Conservation (phyloP, 2,329 filamentous ascomycete genomes). For the Ophiocordyceps sinensis region DNA sequence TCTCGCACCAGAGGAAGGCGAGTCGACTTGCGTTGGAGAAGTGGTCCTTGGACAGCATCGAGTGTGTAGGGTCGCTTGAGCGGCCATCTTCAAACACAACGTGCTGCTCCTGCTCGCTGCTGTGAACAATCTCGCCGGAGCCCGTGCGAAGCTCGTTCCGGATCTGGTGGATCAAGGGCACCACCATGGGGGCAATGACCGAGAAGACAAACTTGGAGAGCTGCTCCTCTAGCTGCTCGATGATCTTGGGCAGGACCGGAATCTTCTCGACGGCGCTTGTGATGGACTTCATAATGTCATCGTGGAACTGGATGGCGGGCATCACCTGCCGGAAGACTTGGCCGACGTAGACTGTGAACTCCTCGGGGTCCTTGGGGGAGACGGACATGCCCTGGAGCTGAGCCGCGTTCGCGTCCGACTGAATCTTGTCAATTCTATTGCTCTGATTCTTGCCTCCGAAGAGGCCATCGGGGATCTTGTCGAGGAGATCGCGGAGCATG, state of each 20-base stretch:
- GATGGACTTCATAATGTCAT: slow-evolving; percentile 71
- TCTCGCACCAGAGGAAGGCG: too few relatives aligned
- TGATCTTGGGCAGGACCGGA: slow-evolving; percentile 67
- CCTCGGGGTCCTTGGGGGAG: slow-evolving; percentile 68
- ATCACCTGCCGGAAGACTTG: slow-evolving; percentile 67
- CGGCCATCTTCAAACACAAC: slow-evolving; percentile 73
- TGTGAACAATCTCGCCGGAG: slow-evolving; percentile 75
- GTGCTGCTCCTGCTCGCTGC: slow-evolving; percentile 69
- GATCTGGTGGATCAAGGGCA: slow-evolving; percentile 76
- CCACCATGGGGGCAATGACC: slow-evolving; percentile 75
- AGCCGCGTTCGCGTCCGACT: slow-evolving; percentile 57
- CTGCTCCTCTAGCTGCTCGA: slow-evolving; percentile 79
- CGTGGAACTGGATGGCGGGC: slow-evolving; percentile 82
- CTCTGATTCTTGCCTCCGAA: slow-evolving; percentile 65
- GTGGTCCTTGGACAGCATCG: slow-evolving; percentile 92
- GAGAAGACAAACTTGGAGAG: slow-evolving; percentile 82
- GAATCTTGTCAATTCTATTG: slow-evolving; percentile 63
- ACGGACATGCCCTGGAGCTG: slow-evolving; percentile 63
- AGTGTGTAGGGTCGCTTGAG: slow-evolving; percentile 75
- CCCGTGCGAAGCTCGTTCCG: slow-evolving; percentile 77
- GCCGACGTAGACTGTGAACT: slow-evolving; percentile 64
- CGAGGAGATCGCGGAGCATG: slow-evolving; percentile 63
- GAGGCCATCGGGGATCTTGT: slow-evolving; percentile 68
- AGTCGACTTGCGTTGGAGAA: slow-evolving; percentile 56
- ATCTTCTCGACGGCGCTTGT: slow-evolving; percentile 69